Evolutionary conservation across 768 basidiomycete genomes (phyloP), one percentile per base, ranked within the genome.

Genomic region (Leccinum incarnatum): DNA sequence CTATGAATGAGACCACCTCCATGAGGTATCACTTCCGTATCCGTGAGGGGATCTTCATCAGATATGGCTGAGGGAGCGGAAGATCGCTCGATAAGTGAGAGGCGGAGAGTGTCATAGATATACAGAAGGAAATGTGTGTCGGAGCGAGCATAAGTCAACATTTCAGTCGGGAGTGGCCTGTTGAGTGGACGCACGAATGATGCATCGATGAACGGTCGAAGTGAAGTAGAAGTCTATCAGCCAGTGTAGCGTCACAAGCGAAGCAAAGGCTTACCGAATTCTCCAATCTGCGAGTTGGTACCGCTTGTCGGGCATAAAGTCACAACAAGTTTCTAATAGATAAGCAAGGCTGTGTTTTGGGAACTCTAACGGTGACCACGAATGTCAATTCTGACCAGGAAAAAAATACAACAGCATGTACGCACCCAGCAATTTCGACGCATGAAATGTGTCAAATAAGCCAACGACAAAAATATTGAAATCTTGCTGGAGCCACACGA

Each of bases 261-360:
- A 56, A 51, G 12, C 9, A 14, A 54, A 46, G 10, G 65, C 80
- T 29, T 45, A 89, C 85, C 94, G 83, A 64, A 98, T 92, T 25
- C 97, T 86, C 97, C 97, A 99, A 72, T 99, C 97, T 10, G 96
- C 97, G 6, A 96, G 79, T 67, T 98, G 97, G 69, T 96, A 98
- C 30, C 93, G 85, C 75, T 99, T 99, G 77, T 98, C 96, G 0
- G 96, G 85, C 7, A 81, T 80, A 65, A 94, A 95, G 66, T 93
- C 87, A 67, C 93, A 95, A 68, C 93, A 98, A 78, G 89, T 87
- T 64, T 88, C 85, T 8, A 98, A 81, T 12, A 98, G 79, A 46
- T 86, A 82, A 0, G 92, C 91, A 14, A 99, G 84, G 2, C 89
- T 89, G 66, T 95, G 91, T 34, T 87, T 82, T 0, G 90, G 88